Evolutionary conservation across 805 yeast genomes (phyloP).

Genomic region (Suhomyces sp.): DNA sequence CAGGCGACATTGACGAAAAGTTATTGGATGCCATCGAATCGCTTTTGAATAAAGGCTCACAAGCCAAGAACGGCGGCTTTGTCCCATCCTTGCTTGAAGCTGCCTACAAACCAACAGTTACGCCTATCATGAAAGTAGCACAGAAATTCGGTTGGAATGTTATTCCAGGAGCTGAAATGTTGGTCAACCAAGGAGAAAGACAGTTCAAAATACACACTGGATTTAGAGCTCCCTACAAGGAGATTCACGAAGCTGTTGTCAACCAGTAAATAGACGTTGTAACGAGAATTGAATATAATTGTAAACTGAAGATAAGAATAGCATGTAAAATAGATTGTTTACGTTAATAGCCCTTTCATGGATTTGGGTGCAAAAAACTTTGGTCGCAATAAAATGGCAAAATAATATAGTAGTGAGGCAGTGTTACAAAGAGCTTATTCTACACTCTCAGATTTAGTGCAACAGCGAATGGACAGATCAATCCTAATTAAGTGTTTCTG

Average conservation of each 20-base stretch:
- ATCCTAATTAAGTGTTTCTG: background rate
- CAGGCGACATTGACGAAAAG: slow-evolving; percentile 57
- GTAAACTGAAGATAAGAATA: background rate
- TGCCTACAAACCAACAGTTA: slow-evolving; percentile 85
- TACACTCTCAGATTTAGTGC: background rate
- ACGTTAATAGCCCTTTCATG: background rate
- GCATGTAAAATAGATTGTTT: background rate
- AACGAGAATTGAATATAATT: background rate
- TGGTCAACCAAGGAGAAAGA: slow-evolving; percentile 87
- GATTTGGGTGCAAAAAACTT: background rate
- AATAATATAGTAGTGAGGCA: background rate
- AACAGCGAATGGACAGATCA: background rate
- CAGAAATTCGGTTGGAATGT: slow-evolving; percentile 65
- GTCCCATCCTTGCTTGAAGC: slow-evolving; percentile 76
- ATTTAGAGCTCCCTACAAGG: slow-evolving; percentile 57
- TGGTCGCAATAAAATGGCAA: background rate
- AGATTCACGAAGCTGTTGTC: slow-evolving; percentile 58
- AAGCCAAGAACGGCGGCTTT: slow-evolving; percentile 31
- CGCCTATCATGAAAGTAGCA: slow-evolving; percentile 84
- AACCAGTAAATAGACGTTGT: background rate
- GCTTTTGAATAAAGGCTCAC: slow-evolving; percentile 41
- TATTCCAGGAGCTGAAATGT: slow-evolving; percentile 89
- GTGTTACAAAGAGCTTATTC: too few relatives aligned
- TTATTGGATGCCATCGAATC: slow-evolving; percentile 49
- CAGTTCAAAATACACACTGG: slow-evolving; percentile 83